Evolutionary conservation across 2,329 filamentous ascomycete species (phyloP), one percentile per base, ranked within the genome.

Genomic region (Monosporascus sp.): DNA sequence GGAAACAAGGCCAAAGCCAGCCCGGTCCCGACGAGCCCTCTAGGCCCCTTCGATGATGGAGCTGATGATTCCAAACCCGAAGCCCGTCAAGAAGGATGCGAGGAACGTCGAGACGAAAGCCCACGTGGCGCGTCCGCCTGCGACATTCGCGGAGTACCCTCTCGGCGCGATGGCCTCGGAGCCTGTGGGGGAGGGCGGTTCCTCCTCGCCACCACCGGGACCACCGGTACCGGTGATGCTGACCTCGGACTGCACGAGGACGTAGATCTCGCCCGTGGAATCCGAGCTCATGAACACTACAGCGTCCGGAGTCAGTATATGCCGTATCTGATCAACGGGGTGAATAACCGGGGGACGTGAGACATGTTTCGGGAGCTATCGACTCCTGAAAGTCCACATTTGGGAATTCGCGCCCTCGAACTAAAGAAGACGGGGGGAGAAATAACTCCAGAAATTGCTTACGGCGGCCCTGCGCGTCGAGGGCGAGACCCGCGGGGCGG

Each of bases 221-320:
- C 17, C 31, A 14, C 52, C 58, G 17, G 41, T 38, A 19, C 48
- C 59, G 22, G 40, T 46, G 6, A 50, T 51, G 2, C 53, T 65
- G 17, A 63, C 60, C 41, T 59, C 61, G 4, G 50, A 51, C 52
- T 57, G 56, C 52, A 67, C 63, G 50, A 84, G 63, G 5, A 87
- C 78, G 60, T 81, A 88, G 43, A 89, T 78, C 72, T 89, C 85
- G 6, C 85, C 86, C 0, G 84, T 85, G 16, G 74, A 66, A 65
- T 88, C 86, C 5, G 78, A 83, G 53, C 74, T 80, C 73, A 87
- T 79, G 69, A 81, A 88, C 8, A 89, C n/a, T n/a, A n/a, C n/a
- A n/a, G n/a, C n/a, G n/a, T n/a, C n/a, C n/a, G n/a, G n/a, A n/a
- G n/a, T n/a, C n/a, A n/a, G n/a, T n/a, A n/a, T n/a, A n/a, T n/a